A percentile compares a stretch with the other conserved stretches of the same genome.
Evolutionary conservation across 257 asterid genomes (phyloP).

Genomic region (Rehmannia glutinosa): DNA sequence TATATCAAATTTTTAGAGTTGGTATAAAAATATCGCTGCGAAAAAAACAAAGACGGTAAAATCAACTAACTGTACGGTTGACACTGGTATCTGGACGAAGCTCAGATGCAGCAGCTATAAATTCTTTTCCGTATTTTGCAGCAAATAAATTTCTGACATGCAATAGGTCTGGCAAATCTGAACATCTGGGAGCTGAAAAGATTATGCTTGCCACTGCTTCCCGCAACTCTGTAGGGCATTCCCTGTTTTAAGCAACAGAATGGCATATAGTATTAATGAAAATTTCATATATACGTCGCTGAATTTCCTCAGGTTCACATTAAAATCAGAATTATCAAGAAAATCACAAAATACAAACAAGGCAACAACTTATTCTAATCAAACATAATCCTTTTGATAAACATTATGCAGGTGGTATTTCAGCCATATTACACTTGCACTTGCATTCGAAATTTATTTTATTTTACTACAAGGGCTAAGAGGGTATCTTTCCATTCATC

Average conservation of each 20-base stretch:
- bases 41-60: background rate
- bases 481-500: too few relatives aligned
- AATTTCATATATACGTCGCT: too few relatives aligned
- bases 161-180: slow-evolving; percentile 86
- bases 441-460: too few relatives aligned
- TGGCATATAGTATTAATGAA: background rate
- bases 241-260: slow-evolving; percentile 47
- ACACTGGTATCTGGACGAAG: slow-evolving; percentile 94
- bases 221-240: slow-evolving; percentile 74
- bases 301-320: too few relatives aligned
- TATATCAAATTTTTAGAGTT: background rate
- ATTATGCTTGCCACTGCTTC: slow-evolving; percentile 97
- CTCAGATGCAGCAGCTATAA: slow-evolving; percentile 86
- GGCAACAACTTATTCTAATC: too few relatives aligned
- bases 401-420: too few relatives aligned
- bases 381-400: too few relatives aligned
- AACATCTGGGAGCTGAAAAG: slow-evolving; percentile 92
- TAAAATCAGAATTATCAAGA: too few relatives aligned
- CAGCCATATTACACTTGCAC: too few relatives aligned
- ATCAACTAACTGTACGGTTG: slow-evolving; percentile 78
- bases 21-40: background rate
- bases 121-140: slow-evolving; percentile 90
- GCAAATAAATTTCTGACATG: slow-evolving; percentile 73
- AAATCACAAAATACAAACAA: too few relatives aligned
- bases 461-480: too few relatives aligned